phyloP scores from a whole-genome alignment of 306 rosid genomes.

The Cicer judaicum region DNA sequence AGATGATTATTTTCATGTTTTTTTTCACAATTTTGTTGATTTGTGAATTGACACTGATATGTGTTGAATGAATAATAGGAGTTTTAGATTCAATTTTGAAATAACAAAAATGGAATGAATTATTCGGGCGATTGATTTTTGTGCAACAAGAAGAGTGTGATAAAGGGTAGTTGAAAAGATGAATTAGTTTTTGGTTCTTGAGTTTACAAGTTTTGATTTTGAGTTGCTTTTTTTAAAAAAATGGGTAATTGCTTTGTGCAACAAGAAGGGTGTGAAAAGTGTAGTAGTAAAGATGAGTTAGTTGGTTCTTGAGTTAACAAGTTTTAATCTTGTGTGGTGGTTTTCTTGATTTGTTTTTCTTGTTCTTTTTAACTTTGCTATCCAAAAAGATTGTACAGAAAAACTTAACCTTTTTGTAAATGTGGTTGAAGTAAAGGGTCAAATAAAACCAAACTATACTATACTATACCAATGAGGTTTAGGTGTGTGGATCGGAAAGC shows the following conservation, averaged over 20 bases:
- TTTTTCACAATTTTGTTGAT: too few species aligned
- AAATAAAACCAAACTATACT: neutral
- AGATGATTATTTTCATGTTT: too few species aligned
- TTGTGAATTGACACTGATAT: neutral
- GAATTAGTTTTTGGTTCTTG: too few species aligned
- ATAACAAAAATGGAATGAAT: neutral
- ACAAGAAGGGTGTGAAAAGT: too few species aligned
- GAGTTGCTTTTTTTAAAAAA: too few species aligned
- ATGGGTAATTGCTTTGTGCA: neutral
- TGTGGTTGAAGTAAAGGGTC: neutral
- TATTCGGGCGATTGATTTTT: too few species aligned
- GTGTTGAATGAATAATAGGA: neutral
- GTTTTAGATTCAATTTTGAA: neutral
- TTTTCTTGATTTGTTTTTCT: neutral
- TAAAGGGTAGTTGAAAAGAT: too few species aligned
- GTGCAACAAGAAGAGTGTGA: too few species aligned
- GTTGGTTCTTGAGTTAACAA: neutral
- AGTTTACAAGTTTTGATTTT: too few species aligned
- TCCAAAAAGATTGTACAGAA: neutral
- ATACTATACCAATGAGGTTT: neutral
- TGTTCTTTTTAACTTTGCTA: neutral
- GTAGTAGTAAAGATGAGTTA: too few species aligned
- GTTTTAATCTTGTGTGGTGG: constrained; percentile 8
- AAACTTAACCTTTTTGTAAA: constrained; percentile 4
- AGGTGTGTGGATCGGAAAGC: neutral